phyloP scores from a whole-genome alignment of 345 rosid species.

The Clausena lansium region DNA sequence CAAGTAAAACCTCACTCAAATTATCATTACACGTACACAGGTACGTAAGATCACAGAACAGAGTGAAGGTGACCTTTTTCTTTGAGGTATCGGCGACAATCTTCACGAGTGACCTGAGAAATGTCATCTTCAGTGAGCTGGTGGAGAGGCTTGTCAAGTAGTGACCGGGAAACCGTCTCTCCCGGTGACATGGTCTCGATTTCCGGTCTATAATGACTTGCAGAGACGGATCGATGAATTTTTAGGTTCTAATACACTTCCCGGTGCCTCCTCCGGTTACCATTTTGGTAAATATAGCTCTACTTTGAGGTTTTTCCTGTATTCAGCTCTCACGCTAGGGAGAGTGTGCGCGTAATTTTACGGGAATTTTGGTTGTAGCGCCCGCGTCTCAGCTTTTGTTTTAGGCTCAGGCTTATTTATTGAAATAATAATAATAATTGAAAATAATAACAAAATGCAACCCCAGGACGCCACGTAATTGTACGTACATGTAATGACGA shows the following conservation, averaged over 20 bases:
- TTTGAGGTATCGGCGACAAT: slow-evolving; percentile 53
- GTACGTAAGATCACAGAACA: neutral
- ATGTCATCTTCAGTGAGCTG: slow-evolving; percentile 52
- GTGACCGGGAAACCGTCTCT: slow-evolving; percentile 31
- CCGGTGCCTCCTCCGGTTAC: slow-evolving; percentile 7
- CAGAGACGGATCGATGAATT: slow-evolving; percentile 3
- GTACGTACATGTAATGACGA: neutral
- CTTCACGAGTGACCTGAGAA: slow-evolving; percentile 57
- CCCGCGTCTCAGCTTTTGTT: slow-evolving; percentile 16
- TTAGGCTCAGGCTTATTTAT: neutral
- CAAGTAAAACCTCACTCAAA: neutral
- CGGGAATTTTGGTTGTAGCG: slow-evolving; percentile 2
- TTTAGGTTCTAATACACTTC: neutral
- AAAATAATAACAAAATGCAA: neutral
- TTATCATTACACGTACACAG: neutral
- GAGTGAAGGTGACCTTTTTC: slow-evolving; percentile 30
- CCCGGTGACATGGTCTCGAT: slow-evolving; percentile 30
- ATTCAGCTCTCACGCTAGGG: neutral
- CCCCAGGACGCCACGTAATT: slow-evolving; percentile 34
- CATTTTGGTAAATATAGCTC: slow-evolving; percentile 19
- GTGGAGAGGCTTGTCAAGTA: slow-evolving; percentile 40
- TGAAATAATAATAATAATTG: too few relatives aligned
- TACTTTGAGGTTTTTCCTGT: slow-evolving; percentile 5
- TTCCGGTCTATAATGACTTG: neutral
- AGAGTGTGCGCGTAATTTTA: neutral